Percentiles rank a stretch among this genome's conserved stretches.
These are phyloP conservation scores for Reticulascus tulasneorum DNA, from an alignment of 2,329 filamentous ascomycete genomes.

Conservation along the genomic window DNA sequence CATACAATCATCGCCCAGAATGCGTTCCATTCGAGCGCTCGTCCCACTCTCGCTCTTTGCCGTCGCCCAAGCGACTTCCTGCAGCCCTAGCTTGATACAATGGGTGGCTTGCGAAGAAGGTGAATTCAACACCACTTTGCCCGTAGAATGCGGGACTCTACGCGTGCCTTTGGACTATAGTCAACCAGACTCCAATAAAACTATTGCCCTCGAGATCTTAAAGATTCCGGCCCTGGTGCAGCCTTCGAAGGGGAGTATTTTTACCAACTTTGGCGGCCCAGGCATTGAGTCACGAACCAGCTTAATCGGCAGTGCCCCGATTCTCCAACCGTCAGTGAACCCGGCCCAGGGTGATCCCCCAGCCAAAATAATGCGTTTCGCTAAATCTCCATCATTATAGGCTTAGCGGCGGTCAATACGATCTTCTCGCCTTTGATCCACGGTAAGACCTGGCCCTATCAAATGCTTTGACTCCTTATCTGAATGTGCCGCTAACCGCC, in stretches of 20 bases:
- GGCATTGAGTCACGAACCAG: slow-evolving; percentile 11
- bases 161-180: slow-evolving; percentile 37
- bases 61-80: no score
- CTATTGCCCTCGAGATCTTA: slow-evolving; percentile 26
- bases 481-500: no score
- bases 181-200: slow-evolving; percentile 17
- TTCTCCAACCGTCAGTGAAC: neutral
- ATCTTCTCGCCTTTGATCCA: slow-evolving; percentile 19
- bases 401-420: slow-evolving; percentile 15
- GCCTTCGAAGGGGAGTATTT: slow-evolving; percentile 30
- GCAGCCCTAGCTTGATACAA: no score
- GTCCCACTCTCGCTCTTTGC: no score
- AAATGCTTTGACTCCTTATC: no score
- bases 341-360: neutral
- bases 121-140: no score
- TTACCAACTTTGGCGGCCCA: slow-evolving; percentile 36
- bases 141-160: slow-evolving; percentile 28
- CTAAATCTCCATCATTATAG: neutral
- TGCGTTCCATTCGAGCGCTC: no score
- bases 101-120: no score
- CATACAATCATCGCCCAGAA: no score
- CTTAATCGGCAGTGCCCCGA: neutral
- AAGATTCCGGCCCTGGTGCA: slow-evolving; percentile 23
- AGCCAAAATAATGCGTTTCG: no score
- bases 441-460: slow-evolving; percentile 6